Evolutionary conservation across 106 monocot species (phyloP).

Genomic region (Iris macrosiphon): DNA sequence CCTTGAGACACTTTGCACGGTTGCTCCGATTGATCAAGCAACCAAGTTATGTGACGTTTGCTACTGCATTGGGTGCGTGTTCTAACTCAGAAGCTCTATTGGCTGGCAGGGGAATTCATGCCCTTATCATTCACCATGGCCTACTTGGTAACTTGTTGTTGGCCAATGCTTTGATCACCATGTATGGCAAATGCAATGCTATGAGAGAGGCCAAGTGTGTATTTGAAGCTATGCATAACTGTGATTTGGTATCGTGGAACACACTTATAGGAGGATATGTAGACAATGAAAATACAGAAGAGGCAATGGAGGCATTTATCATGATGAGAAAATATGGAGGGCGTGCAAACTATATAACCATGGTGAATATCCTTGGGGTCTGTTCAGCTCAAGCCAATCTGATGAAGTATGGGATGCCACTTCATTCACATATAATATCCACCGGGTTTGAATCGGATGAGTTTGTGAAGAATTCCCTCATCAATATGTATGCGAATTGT

Average conservation of each 20-base stretch:
- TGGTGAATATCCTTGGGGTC: constrained; percentile 60
- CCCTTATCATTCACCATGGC: constrained; percentile 28
- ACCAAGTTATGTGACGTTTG: constrained; percentile 59
- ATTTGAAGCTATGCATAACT: constrained; percentile 22
- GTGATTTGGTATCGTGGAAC: constrained; percentile 71
- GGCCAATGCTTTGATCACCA: constrained; percentile 73
- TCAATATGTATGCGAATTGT: constrained; percentile 78
- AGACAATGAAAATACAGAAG: constrained; percentile 39
- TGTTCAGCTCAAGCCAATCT: constrained; percentile 32
- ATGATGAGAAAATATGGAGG: constrained; percentile 43
- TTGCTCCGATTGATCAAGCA: constrained; percentile 26
- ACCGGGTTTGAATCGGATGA: constrained; percentile 55
- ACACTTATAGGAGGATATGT: constrained; percentile 55
- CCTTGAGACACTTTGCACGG: constrained; percentile 29
- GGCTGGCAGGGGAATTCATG: constrained; percentile 62
- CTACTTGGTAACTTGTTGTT: constrained; percentile 45
- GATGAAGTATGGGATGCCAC: constrained; percentile 36
- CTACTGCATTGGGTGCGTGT: constrained; percentile 59
- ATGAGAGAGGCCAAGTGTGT: constrained; percentile 44
- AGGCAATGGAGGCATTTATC: constrained; percentile 50
- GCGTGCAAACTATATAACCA: constrained; percentile 71
- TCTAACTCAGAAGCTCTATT: constrained; percentile 31
- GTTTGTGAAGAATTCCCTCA: constrained; percentile 61
- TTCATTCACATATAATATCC: constrained; percentile 50
- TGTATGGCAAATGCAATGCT: constrained; percentile 66